These are phyloP conservation scores for Seiridium cupressi DNA, from an alignment of 2,329 filamentous ascomycete genomes.

Conservation along the genomic window DNA sequence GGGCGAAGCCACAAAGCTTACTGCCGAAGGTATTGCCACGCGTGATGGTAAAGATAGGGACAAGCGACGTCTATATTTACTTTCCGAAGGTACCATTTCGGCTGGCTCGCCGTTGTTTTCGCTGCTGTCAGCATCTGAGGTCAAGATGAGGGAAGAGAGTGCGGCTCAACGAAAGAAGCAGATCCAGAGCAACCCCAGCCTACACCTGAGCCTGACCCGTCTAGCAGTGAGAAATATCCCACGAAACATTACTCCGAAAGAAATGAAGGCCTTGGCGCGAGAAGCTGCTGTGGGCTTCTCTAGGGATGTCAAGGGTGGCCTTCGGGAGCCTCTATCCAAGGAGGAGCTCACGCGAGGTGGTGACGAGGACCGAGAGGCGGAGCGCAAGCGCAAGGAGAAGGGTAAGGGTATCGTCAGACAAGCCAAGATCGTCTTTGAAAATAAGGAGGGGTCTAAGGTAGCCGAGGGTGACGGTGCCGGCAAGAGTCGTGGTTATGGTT, in stretches of 20 bases:
- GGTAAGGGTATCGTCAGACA: constrained; percentile 87
- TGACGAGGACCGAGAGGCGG: constrained; percentile 76
- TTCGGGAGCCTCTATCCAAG: constrained; percentile 76
- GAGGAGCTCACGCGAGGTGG: constrained; percentile 83
- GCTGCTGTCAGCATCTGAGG: constrained; percentile 72
- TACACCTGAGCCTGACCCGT: constrained; percentile 86
- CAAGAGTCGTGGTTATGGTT: constrained; percentile 89
- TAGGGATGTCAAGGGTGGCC: constrained; percentile 77
- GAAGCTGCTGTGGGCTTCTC: constrained; percentile 95
- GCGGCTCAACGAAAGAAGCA: constrained; percentile 83
- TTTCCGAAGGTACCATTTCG: constrained; percentile 82
- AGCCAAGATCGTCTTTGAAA: constrained; percentile 93
- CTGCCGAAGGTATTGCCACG: constrained; percentile 68
- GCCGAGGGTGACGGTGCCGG: constrained; percentile 74
- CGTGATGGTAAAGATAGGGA: constrained; percentile 70
- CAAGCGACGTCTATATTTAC: constrained; percentile 84
- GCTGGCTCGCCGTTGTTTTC: constrained; percentile 75
- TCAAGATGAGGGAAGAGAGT: constrained; percentile 86
- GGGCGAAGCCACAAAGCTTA: constrained; percentile 72
- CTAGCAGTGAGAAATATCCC: constrained; percentile 91
- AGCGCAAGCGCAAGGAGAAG: constrained; percentile 75
- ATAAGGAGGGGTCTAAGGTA: constrained; percentile 80
- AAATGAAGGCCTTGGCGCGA: constrained; percentile 85
- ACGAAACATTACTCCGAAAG: constrained; percentile 77
- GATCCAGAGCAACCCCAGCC: constrained; percentile 84